These are phyloP conservation scores for Microbotryum intermedium DNA, from an alignment of 1,284 basidiomycete genomes.

Conservation along the genomic window DNA sequence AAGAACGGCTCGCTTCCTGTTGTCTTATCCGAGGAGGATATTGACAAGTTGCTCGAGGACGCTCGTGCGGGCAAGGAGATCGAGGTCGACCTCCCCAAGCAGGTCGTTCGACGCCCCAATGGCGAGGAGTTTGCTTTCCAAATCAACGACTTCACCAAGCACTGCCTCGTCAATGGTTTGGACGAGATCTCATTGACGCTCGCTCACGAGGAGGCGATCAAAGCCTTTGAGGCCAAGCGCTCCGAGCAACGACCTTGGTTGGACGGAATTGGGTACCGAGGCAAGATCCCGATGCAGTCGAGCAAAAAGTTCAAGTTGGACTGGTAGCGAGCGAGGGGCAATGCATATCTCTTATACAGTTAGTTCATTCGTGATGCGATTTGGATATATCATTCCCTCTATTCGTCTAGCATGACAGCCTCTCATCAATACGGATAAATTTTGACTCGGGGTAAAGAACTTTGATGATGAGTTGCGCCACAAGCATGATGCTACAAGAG, in stretches of 20 bases:
- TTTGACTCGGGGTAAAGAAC: no score
- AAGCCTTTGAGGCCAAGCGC: slow-evolving; percentile 65
- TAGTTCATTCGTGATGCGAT: no score
- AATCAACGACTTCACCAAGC: slow-evolving; percentile 77
- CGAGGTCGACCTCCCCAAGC: slow-evolving; percentile 81
- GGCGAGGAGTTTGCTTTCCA: slow-evolving; percentile 68
- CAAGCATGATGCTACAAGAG: no score
- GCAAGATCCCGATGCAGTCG: slow-evolving; percentile 45
- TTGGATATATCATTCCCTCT: no score
- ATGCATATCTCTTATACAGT: neutral
- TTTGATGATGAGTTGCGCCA: no score
- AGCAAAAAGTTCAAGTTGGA: slow-evolving; percentile 53
- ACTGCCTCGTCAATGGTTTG: slow-evolving; percentile 84
- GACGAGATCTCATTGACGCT: slow-evolving; percentile 90
- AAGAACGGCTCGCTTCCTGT: slow-evolving; percentile 95
- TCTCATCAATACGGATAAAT: no score
- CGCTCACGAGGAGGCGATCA: slow-evolving; percentile 61
- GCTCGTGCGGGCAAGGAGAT: slow-evolving; percentile 70
- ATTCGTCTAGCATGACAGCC: no score
- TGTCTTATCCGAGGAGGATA: slow-evolving; percentile 64
- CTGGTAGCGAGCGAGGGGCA: slow-evolving; percentile 50
- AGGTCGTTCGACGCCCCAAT: slow-evolving; percentile 67
- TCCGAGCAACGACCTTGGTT: slow-evolving; percentile 81
- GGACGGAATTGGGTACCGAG: slow-evolving; percentile 66
- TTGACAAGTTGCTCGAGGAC: slow-evolving; percentile 66